phyloP scores from a whole-genome alignment of 441 rosid species.

The Euphorbia celastroides region DNA sequence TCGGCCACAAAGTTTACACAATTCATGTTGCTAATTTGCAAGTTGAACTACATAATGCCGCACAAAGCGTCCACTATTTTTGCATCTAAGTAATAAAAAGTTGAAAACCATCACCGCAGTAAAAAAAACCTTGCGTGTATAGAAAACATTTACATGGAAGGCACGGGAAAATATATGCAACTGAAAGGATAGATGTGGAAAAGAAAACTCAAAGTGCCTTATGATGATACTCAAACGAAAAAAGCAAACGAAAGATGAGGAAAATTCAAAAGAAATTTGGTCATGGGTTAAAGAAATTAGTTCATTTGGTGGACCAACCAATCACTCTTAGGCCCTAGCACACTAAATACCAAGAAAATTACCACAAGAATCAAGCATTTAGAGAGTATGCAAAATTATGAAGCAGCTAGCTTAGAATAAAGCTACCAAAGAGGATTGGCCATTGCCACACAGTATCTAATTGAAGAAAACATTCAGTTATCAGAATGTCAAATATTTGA shows the following conservation, averaged over 20 bases:
- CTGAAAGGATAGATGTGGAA: neutral
- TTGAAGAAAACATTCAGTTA: neutral
- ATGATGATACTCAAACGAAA: neutral
- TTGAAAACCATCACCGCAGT: neutral
- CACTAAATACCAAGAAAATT: neutral
- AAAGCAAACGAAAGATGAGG: neutral
- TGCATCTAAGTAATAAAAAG: slow-evolving; percentile 3
- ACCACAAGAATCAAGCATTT: neutral
- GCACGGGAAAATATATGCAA: neutral
- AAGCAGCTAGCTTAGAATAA: neutral
- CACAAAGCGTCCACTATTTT: neutral
- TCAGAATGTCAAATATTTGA: neutral
- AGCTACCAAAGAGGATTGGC: neutral
- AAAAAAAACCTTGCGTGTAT: too few species aligned
- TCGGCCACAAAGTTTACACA: neutral
- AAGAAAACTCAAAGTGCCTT: neutral
- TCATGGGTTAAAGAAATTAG: neutral
- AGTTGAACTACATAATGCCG: neutral
- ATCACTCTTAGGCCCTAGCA: neutral
- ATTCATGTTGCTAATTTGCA: neutral
- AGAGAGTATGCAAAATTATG: neutral
- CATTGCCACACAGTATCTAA: neutral
- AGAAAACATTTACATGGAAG: too few species aligned
- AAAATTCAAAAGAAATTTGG: neutral
- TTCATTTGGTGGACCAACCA: neutral